Evolutionary conservation across 2,329 filamentous ascomycete species (phyloP).

Genomic region (Exophiala sideris): DNA sequence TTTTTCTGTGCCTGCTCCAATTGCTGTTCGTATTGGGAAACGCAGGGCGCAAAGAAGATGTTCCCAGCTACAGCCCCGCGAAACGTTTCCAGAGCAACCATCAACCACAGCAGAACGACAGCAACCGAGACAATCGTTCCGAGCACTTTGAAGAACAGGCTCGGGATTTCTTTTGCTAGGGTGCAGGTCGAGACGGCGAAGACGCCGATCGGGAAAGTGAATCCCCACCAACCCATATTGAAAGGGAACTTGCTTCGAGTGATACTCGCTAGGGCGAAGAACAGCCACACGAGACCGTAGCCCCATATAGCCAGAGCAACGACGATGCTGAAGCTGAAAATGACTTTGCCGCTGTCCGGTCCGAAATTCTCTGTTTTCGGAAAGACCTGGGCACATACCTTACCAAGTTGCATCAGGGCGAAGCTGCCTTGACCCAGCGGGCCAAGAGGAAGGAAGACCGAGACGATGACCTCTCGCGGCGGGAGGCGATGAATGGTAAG

Average conservation of each 20-base stretch:
- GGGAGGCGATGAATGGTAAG: slow-evolving; percentile 65
- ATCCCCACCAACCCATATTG: slow-evolving; percentile 63
- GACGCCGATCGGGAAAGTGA: slow-evolving; percentile 58
- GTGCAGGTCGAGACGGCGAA: slow-evolving; percentile 46
- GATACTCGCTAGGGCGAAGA: slow-evolving; percentile 37
- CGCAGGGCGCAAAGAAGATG: slow-evolving; percentile 50
- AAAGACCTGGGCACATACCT: slow-evolving; percentile 41
- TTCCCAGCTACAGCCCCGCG: slow-evolving; percentile 47
- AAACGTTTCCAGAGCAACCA: slow-evolving; percentile 51
- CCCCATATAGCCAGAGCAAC: slow-evolving; percentile 37
- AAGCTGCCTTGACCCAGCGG: slow-evolving; percentile 66
- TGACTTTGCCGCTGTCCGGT: slow-evolving; percentile 27
- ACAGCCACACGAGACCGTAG: slow-evolving; percentile 40
- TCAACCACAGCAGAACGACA: slow-evolving; percentile 55
- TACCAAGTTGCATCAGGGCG: slow-evolving; percentile 51
- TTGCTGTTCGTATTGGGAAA: slow-evolving; percentile 12
- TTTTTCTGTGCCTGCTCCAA: not conserved
- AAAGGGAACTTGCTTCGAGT: slow-evolving; percentile 48
- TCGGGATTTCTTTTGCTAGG: slow-evolving; percentile 50
- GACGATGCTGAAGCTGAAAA: slow-evolving; percentile 33
- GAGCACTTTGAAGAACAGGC: slow-evolving; percentile 54
- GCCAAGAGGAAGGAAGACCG: slow-evolving; percentile 64
- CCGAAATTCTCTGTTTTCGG: slow-evolving; percentile 30
- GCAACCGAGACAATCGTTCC: slow-evolving; percentile 53
- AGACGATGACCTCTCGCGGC: slow-evolving; percentile 64